Evolutionary conservation across 2,329 filamentous ascomycete species (phyloP).

Genomic region (Cordyceps militaris): DNA sequence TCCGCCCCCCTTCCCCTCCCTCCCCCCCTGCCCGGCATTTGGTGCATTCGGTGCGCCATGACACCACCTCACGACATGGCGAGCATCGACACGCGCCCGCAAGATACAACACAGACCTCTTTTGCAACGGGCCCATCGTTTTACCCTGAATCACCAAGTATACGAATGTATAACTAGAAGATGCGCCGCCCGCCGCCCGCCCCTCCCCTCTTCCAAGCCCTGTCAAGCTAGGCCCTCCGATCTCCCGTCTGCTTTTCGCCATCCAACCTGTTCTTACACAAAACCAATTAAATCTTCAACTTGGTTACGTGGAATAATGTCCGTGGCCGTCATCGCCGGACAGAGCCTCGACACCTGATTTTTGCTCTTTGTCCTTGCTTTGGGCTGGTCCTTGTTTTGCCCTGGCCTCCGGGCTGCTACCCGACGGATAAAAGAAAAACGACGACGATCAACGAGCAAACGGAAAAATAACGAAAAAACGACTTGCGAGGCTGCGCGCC

Average conservation of each 20-base stretch:
- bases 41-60: not conserved
- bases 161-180: not conserved
- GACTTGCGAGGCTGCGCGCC: not conserved
- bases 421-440: no score
- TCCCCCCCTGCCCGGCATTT: slow-evolving; percentile 3
- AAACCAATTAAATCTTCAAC: not conserved
- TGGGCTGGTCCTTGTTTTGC: no score
- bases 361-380: no score
- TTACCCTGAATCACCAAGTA: not conserved
- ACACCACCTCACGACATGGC: not conserved
- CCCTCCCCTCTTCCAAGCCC: not conserved
- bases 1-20: not conserved
- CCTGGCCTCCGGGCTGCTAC: no score
- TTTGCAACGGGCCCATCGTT: not conserved
- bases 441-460: no score
- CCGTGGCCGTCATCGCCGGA: no score
- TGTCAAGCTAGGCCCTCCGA: not conserved
- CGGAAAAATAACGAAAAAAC: no score
- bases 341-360: no score
- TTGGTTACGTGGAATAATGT: not conserved
- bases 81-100: not conserved
- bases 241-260: not conserved
- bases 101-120: not conserved
- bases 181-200: not conserved
- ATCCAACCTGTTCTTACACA: not conserved